Percentiles rank a stretch among this genome's conserved stretches.
Conservation (phyloP, 106 monocot genomes). For the Cymbidium sinense region DNA sequence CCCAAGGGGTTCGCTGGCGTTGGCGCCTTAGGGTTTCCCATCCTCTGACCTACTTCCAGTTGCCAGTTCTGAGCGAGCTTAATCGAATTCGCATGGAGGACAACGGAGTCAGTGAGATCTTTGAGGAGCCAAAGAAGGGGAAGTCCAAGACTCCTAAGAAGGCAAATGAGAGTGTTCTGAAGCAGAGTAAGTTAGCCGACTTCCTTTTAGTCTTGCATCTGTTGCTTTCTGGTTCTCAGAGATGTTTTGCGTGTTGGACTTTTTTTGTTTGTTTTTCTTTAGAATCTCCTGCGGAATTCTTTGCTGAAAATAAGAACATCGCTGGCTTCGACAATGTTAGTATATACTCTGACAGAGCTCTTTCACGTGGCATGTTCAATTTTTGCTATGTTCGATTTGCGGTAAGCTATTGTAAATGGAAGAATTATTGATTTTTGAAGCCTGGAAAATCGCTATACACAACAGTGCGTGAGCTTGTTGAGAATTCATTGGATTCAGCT, state of each 20-base stretch:
- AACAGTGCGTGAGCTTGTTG: conserved; percentile 86
- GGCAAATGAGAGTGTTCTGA: conserved; percentile 49
- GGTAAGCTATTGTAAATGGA: not conserved
- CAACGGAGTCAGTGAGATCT: conserved; percentile 26
- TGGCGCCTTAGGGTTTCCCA: not conserved
- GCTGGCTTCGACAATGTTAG: conserved; percentile 97
- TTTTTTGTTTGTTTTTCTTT: conserved; percentile 13
- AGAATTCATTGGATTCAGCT: conserved; percentile 92
- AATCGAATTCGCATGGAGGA: conserved; percentile 26
- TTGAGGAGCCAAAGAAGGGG: conserved; percentile 34
- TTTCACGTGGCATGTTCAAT: not conserved
- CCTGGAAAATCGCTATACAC: conserved; percentile 95
- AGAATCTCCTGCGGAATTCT: conserved; percentile 99
- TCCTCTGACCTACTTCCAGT: not conserved
- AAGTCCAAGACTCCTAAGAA: conserved; percentile 30
- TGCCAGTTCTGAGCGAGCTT: not conserved
- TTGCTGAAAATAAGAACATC: conserved; percentile 99
- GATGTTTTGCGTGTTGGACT: not conserved
- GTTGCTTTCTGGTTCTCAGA: not conserved
- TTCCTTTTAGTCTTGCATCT: no score
- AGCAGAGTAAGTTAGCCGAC: conserved; percentile 50
- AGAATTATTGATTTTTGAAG: conserved; percentile 24
- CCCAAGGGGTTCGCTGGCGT: not conserved
- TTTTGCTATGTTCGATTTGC: not conserved
- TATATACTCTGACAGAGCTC: not conserved